phyloP scores from a whole-genome alignment of 148 eudicot genomes.

The Heliamphora exappendiculata region DNA sequence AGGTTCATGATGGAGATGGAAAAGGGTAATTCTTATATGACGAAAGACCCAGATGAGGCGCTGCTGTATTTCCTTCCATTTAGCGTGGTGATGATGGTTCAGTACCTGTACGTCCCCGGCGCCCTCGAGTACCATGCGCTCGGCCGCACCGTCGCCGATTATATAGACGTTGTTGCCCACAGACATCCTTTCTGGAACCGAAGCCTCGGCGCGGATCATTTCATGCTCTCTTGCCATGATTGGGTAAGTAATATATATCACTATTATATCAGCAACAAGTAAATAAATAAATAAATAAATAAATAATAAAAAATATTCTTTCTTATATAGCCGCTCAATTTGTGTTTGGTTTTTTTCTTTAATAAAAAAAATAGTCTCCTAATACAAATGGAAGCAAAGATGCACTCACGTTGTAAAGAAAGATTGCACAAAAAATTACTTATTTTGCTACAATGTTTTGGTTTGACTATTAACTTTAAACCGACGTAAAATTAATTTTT shows the following conservation, averaged over 20 bases:
- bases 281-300: no score
- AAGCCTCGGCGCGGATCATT: slow-evolving; percentile 36
- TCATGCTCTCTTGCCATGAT: slow-evolving; percentile 75
- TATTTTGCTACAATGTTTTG: no score
- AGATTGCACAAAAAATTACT: no score
- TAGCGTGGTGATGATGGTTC: slow-evolving; percentile 37
- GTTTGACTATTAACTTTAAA: no score
- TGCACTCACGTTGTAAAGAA: no score
- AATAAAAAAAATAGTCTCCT: no score
- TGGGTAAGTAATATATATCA: slow-evolving; percentile 65
- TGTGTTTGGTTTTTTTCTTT: no score
- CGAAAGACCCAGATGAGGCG: slow-evolving; percentile 26
- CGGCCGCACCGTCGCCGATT: slow-evolving; percentile 34
- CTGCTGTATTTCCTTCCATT: slow-evolving; percentile 36
- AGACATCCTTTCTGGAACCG: slow-evolving; percentile 34
- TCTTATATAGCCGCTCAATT: no score
- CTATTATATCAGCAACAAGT: no score
- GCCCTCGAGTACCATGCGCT: slow-evolving; percentile 26
- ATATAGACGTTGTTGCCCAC: slow-evolving; percentile 15
- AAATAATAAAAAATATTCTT: no score
- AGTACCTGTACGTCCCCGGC: slow-evolving; percentile 26
- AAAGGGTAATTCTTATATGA: slow-evolving; percentile 22
- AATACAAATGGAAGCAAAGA: no score
- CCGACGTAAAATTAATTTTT: no score
- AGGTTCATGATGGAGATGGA: slow-evolving; percentile 56